Evolutionary conservation across 139 green algal species (phyloP), one percentile per base, ranked within the genome.

Genomic region (Pleodorina starrii): DNA sequence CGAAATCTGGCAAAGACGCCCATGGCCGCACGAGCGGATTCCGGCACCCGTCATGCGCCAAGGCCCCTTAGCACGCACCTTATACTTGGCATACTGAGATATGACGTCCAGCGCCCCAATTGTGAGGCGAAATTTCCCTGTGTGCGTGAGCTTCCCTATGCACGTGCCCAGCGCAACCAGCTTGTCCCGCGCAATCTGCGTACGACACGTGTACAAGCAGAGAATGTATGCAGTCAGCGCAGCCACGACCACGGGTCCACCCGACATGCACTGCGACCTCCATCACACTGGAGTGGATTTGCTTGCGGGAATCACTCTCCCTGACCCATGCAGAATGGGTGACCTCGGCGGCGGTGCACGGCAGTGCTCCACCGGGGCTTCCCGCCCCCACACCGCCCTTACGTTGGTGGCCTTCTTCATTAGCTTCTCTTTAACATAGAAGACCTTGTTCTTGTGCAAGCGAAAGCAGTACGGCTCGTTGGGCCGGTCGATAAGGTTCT

Each of bases 81-180:
- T 99, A 95, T 98, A 97, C 90, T 99, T 99, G 38, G 97, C 98
- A 87, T 99, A 94, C 44, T 97, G 88, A 2, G 96, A 91, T 29
- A 99, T 93, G 21, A 99, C 11, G 78, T 99, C 97, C n/a, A 99
- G 92, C 0, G 94, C 94, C 0, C 97, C 97, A 21, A 99, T 94
- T 4, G 96, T 99, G 0, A 99, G 90, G 5, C 95, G 90, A 87
- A 99, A 99, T 86, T 99, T 99, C 46, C 96, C 96, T 17, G 90
- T 96, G 93, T 99, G 97, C 17, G 98, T 99, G 27, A 99, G 96
- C 91, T 99, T 99, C 44, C 98, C 98, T 4, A 99, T 95, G 78
- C 95, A 97, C 3, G 93, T 97, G n/a, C 98, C 98, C 32, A 99
- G 77, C 0, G 94, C 90, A 7, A 98, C 94, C 36, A 99, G 95